phyloP scores from a whole-genome alignment of 139 green algal genomes.

The Chlorella vulgaris region DNA sequence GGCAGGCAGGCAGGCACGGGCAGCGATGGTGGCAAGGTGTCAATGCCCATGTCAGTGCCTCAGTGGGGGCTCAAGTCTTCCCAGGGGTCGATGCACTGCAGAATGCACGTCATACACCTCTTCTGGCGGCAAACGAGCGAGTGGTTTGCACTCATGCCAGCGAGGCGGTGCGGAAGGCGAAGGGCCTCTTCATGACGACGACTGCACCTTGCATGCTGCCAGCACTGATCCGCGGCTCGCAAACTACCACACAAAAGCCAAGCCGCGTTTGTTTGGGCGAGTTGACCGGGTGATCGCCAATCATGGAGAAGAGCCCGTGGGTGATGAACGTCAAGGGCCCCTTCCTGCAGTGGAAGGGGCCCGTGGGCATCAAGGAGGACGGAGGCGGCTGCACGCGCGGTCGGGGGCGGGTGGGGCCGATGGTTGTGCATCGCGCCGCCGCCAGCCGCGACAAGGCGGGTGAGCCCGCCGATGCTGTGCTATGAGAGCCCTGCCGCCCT shows the following conservation, averaged over 20 bases:
- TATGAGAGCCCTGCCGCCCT: background rate
- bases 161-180: background rate
- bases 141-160: background rate
- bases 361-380: constrained; percentile 85
- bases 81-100: too few species aligned
- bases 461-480: constrained; percentile 28
- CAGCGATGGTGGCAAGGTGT: too few species aligned
- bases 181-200: background rate
- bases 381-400: constrained; percentile 83
- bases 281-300: background rate
- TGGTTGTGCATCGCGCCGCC: constrained; percentile 82
- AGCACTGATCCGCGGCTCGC: background rate
- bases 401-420: constrained; percentile 79
- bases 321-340: constrained; percentile 75
- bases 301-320: constrained; percentile 85
- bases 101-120: too few species aligned
- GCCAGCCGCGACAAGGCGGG: constrained; percentile 70
- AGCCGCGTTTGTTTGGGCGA: background rate
- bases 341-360: constrained; percentile 74
- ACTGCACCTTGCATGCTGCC: background rate
- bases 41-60: too few species aligned
- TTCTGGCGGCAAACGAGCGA: background rate
- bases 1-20: too few species aligned
- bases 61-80: too few species aligned
- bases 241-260: background rate